Evolutionary conservation across 805 yeast genomes (phyloP).

Genomic region (Metschnikowia chrysomelidarum): DNA sequence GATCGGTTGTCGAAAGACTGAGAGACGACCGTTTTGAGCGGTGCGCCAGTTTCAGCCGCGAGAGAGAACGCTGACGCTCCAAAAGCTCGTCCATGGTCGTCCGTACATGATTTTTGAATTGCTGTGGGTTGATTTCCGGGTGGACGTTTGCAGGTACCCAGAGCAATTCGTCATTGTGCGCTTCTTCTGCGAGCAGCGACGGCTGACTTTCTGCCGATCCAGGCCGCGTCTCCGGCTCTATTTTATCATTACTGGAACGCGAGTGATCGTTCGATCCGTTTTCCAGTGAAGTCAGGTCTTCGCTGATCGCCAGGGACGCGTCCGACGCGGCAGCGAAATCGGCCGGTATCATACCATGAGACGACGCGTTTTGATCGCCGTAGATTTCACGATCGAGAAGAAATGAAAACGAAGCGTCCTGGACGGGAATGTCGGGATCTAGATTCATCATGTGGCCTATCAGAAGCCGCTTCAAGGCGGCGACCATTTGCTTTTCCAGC

Average conservation of each 20-base stretch:
- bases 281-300: neutral
- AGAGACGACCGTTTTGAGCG: slow-evolving; percentile 20
- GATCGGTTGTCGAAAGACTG: slow-evolving; percentile 17
- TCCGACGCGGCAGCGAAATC: slow-evolving; percentile 19
- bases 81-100: slow-evolving; percentile 52
- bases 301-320: slow-evolving; percentile 2
- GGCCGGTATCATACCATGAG: no score
- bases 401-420: slow-evolving; percentile 19
- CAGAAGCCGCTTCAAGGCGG: slow-evolving; percentile 69
- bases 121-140: slow-evolving; percentile 93
- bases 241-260: no score
- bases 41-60: slow-evolving; percentile 14
- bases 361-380: slow-evolving; percentile 1
- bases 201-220: slow-evolving; percentile 1
- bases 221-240: no score
- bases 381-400: slow-evolving; percentile 11
- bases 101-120: slow-evolving; percentile 66
- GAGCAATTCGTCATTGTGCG: slow-evolving; percentile 41
- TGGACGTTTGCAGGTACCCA: slow-evolving; percentile 98
- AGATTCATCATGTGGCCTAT: slow-evolving; percentile 59
- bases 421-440: slow-evolving; percentile 71
- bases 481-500: slow-evolving; percentile 69
- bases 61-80: slow-evolving; percentile 32
- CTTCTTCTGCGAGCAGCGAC: slow-evolving; percentile 7
- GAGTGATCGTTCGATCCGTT: neutral